phyloP scores from a whole-genome alignment of 106 monocot species.

The Dendrobium catenatum region DNA sequence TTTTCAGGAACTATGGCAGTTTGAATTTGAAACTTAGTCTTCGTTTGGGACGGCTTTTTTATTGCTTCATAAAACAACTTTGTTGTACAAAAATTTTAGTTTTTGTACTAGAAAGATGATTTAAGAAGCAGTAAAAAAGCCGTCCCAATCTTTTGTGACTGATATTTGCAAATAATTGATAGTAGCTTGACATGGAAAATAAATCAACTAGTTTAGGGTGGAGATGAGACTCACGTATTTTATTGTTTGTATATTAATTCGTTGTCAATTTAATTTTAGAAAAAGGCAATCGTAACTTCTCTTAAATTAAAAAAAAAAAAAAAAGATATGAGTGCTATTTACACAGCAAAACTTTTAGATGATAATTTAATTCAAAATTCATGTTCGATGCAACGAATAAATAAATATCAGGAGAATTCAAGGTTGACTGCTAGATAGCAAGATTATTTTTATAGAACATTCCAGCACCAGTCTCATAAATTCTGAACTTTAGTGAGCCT shows the following conservation, averaged over 20 bases:
- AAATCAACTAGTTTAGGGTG: background rate
- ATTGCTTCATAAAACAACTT: too few species aligned
- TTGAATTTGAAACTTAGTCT: background rate
- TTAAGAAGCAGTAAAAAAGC: too few species aligned
- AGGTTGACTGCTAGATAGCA: background rate
- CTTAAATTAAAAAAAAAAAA: background rate
- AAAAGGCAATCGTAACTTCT: background rate
- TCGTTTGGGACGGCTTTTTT: too few species aligned
- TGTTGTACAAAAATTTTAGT: too few species aligned
- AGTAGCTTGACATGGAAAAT: background rate
- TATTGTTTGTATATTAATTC: background rate
- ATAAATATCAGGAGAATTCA: background rate
- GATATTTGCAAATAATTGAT: background rate
- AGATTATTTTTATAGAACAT: background rate
- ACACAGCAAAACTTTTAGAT: background rate
- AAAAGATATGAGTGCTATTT: background rate
- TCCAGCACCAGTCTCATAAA: constrained; percentile 1
- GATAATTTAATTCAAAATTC: background rate
- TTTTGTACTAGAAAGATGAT: too few species aligned
- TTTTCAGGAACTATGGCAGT: background rate
- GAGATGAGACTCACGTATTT: background rate
- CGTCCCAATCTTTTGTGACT: background rate
- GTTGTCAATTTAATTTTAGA: background rate
- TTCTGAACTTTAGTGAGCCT: background rate
- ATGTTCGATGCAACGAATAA: background rate